Base-by-base conservation (phyloP, 345 rosid species). In the Brassica carinata region DNA sequence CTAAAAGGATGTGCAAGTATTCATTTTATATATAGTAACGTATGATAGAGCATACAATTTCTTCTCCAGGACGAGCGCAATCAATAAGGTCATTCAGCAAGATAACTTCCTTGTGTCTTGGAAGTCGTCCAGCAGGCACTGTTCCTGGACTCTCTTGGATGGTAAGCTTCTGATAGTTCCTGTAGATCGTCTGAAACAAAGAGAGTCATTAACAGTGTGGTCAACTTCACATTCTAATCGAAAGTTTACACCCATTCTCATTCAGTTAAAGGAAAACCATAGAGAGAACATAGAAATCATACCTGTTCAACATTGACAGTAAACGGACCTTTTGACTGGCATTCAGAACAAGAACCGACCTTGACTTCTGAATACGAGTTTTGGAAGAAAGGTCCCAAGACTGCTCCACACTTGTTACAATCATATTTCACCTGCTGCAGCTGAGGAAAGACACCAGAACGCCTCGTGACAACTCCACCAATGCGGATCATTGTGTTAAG, bases 111-210 rank as follows among this genome's bases (percentile, higher is more conserved):
- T 96, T 96, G 91, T 90, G 90, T 91, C 99, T 90, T 57, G 99
- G 98, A 82, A 96, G 98, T 78, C 98, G 88, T 58, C 99, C 99
- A 27, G 99, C 99, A 75, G 98, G 99, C 61, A 96, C 98, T 71
- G 91, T 96, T 84, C 98, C 98, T 62, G 99, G 99, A 84, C 97
- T 92, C 88, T 96, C 99, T 85, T 93, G 98, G 68, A 96, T 93
- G 23, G 97, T 92, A 62, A 96, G 94, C 81, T 96, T 96, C 88
- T 96, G 99, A 82, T 93, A 96, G 77, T 96, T 96, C 79, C 98
- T 88, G 84, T 96, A 96, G 78, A 96, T 85, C 14, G 99, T 96
- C 99, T 96, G 90, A 76, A 87, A 64, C 77, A 85, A 67, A 5
- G 53, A 30, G 45, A 63, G 33, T 48, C 67, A 73, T 8, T 3